A percentile compares a stretch with the other conserved stretches of the same genome.
Evolutionary conservation across 2,329 filamentous ascomycete genomes (phyloP).

Genomic region (Blumeria hordei): DNA sequence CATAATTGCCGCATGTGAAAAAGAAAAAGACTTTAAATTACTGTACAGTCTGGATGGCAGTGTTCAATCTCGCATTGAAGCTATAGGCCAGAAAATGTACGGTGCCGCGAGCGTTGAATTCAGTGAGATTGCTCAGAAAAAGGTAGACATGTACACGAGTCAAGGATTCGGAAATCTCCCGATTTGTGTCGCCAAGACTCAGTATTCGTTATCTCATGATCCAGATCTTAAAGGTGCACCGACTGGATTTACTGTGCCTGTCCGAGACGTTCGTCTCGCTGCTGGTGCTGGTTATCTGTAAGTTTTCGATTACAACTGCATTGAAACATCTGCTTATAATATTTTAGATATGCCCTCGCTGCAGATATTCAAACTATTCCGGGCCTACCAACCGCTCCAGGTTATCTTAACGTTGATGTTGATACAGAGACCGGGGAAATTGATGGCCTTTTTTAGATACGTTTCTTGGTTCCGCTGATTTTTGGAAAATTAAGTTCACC

Average conservation of each 20-base stretch:
- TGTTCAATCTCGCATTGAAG: conserved; percentile 74
- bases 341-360: conserved; percentile 56
- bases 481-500: no score
- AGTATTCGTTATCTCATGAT: conserved; percentile 90
- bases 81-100: conserved; percentile 83
- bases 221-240: conserved; percentile 85
- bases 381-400: conserved; percentile 78
- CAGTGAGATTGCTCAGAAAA: conserved; percentile 80
- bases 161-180: conserved; percentile 85
- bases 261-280: conserved; percentile 80
- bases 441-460: conserved; percentile 65
- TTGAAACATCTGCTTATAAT: conserved; percentile 15
- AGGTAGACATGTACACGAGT: conserved; percentile 81
- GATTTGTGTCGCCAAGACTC: conserved; percentile 94
- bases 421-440: conserved; percentile 67
- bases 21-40: conserved; percentile 69
- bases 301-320: conserved; percentile 16
- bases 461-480: background rate
- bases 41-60: conserved; percentile 60
- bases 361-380: conserved; percentile 98
- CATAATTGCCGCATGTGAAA: conserved; percentile 59
- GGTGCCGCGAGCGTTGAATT: conserved; percentile 77
- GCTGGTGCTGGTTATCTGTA: conserved; percentile 81
- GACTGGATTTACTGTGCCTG: conserved; percentile 80
- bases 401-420: conserved; percentile 82